Evolutionary conservation across 2,329 filamentous ascomycete genomes (phyloP), one percentile per base, ranked within the genome.

Genomic region (Graphilbum sp.): DNA sequence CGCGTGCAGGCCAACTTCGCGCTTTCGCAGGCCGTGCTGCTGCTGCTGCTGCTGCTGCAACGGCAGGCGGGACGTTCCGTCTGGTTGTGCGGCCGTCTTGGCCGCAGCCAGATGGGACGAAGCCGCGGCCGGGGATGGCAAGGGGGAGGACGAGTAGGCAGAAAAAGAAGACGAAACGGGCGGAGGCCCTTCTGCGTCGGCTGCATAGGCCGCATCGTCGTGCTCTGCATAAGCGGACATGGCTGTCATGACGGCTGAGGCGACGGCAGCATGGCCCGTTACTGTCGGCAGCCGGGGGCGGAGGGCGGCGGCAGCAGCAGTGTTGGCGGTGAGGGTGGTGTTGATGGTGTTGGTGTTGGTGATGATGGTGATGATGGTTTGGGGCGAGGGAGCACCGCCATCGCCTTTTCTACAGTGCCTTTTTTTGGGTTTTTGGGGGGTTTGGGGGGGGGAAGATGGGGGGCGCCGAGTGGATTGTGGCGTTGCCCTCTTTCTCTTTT

Each of bases 1-100:
- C 31, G 51, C 47, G 41, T 46, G 47, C 32, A 48, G 45, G 39
- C 44, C 45, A 35, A 46, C 44, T 35, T 46, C 47, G 39, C 47
- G 49, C 39, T 49, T 42, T 20, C 37, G 45, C 33, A 46, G 37
- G 42, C 46, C 47, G 30, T 41, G 43, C 23, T 46, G 44, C 25
- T 46, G 45, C 42, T 45, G 47, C 38, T n/a, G n/a, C n/a, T n/a
- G n/a, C n/a, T n/a, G n/a, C n/a, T n/a, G n/a, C n/a, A n/a, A n/a
- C n/a, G n/a, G n/a, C n/a, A n/a, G n/a, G n/a, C n/a, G n/a, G n/a
- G n/a, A n/a, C n/a, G n/a, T n/a, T n/a, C n/a, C n/a, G n/a, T n/a
- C n/a, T n/a, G n/a, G n/a, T n/a, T n/a, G n/a, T n/a, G n/a, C n/a
- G n/a, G n/a, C n/a, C n/a, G n/a, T n/a, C n/a, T n/a, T n/a, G n/a